Percentiles rank a stretch among this genome's conserved stretches.
These are phyloP conservation scores for Monosporascus sp. DNA, from an alignment of 2,329 filamentous ascomycete genomes.

Conservation along the genomic window DNA sequence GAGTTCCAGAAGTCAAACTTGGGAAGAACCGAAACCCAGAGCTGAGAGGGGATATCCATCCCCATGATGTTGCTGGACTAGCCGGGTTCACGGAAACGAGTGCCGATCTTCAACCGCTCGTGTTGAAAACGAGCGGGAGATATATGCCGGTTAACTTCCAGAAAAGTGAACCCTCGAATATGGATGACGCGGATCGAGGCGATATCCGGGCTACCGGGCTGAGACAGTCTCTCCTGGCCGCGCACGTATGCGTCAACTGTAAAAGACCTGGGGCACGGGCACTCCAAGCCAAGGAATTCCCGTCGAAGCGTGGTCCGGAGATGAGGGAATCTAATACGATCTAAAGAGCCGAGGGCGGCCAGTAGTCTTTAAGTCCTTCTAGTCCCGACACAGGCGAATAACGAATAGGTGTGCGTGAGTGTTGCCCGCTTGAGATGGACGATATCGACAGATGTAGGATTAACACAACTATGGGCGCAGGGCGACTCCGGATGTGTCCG, in stretches of 20 bases:
- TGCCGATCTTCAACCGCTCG: too few species aligned
- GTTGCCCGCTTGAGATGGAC: background rate
- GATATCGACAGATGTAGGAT: background rate
- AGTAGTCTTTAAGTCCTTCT: background rate
- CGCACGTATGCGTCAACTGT: background rate
- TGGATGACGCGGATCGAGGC: too few species aligned
- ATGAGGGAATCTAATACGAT: background rate
- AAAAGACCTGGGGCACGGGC: background rate
- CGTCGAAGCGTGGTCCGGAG: background rate
- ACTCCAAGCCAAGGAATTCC: background rate
- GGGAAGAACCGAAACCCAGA: slow-evolving; percentile 14
- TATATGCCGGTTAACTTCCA: too few species aligned
- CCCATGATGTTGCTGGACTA: slow-evolving; percentile 2
- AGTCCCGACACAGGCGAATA: background rate
- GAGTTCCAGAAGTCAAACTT: slow-evolving; percentile 35
- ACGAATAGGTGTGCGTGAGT: background rate
- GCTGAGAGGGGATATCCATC: slow-evolving; percentile 15
- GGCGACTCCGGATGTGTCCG: background rate
- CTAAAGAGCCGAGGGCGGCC: background rate
- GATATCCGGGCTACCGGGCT: too few species aligned
- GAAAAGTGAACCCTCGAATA: too few species aligned
- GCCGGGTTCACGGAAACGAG: too few species aligned
- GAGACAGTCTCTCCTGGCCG: background rate
- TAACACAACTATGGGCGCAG: background rate
- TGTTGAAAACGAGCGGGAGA: too few species aligned